phyloP scores from a whole-genome alignment of 495 filamentous ascomycete species.

The Aspergillus asperescens region DNA sequence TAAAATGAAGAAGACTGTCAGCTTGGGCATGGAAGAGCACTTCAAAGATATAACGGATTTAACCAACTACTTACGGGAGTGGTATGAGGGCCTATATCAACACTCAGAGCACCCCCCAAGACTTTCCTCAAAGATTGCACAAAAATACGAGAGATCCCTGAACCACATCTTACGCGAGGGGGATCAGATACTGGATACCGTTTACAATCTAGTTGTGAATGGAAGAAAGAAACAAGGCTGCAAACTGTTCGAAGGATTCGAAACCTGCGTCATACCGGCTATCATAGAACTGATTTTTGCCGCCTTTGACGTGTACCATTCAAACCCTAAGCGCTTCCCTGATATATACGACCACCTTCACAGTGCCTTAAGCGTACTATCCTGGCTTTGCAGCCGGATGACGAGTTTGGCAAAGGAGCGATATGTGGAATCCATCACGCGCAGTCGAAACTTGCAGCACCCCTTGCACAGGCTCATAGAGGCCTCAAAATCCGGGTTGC shows the following conservation, averaged over 20 bases:
- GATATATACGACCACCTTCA: constrained; percentile 13
- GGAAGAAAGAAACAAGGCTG: neutral
- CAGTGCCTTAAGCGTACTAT: constrained; percentile 14
- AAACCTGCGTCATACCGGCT: constrained; percentile 19
- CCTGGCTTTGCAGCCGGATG: constrained; percentile 13
- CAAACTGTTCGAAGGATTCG: constrained; percentile 19
- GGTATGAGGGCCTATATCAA: neutral
- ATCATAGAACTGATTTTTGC: constrained; percentile 19
- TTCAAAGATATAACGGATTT: neutral
- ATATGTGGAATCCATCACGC: constrained; percentile 1
- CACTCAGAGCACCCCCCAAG: neutral
- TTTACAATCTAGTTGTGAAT: neutral
- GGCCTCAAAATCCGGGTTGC: neutral
- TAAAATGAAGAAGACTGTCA: neutral
- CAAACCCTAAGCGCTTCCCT: neutral
- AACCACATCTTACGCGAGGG: constrained; percentile 9
- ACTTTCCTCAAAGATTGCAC: neutral
- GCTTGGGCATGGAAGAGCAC: neutral
- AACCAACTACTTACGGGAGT: neutral
- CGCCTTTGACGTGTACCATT: constrained; percentile 23
- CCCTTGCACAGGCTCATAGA: constrained; percentile 12
- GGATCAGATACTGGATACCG: constrained; percentile 4
- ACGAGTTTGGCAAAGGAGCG: neutral
- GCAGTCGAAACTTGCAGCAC: neutral
- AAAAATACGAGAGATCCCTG: constrained; percentile 7